Evolutionary conservation across 169 alveolate species (phyloP), one percentile per base, ranked within the genome.

Genomic region (Blepharisma undulans): DNA sequence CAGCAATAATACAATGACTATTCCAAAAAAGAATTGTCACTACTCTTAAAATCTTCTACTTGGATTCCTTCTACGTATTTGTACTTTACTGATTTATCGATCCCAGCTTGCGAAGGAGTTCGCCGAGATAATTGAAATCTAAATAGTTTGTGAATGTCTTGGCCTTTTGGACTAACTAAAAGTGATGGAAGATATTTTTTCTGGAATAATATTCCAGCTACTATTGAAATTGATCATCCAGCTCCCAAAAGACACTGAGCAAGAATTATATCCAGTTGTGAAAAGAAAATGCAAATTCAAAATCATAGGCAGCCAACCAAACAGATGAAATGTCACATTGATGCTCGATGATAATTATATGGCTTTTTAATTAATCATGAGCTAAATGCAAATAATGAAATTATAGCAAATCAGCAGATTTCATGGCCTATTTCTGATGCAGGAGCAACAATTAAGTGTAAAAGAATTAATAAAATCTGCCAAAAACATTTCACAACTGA

Each of bases 131-230:
- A 74, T 29, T 74, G 27, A 74, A 74, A 74, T 74, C 81, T 1
- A 74, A 74, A 74, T 6, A 74, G 18, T 5, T 27, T 74, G 16
- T 18, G 48, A 74, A 74, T 74, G 33, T 74, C 81, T 74, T 74
- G 30, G 33, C 87, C 92, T 21, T 34, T 19, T 22, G 92, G 78
- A 76, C 88, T 34, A 4, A 76, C 76, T 19, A 88, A 34, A 19
- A 76, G 59, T 2, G 74, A 32, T n/a, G 85, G 85, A 5, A 76
- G 25, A 66, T 76, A 76, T 48, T 88, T 88, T 48, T 76, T 88
- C 76, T 88, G 79, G 7, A 72, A 19, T 4, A 71, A 21, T 6
- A 36, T 29, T 22, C 77, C 27, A 21, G 25, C 30, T 18, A 4
- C 74, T 19, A 32, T 77, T 1, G 34, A 25, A 5, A 76, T 6